A percentile compares a stretch with the other conserved stretches of the same genome.
These are phyloP conservation scores for Marasmius tenuissimus DNA, from an alignment of 1,284 basidiomycete species.

Conservation along the genomic window DNA sequence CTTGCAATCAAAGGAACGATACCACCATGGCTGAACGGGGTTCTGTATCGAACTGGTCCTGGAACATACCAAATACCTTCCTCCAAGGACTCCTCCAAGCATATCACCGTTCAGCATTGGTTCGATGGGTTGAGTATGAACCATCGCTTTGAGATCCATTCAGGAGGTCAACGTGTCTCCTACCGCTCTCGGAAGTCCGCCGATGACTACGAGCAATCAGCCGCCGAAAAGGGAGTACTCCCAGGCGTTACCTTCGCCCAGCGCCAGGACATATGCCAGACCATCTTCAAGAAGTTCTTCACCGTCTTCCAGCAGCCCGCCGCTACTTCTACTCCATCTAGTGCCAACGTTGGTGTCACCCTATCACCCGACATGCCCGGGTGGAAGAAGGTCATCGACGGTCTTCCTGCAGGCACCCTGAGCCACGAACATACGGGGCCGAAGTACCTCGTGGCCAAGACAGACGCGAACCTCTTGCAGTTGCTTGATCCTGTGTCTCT, in stretches of 20 bases:
- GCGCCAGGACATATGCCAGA: slow-evolving; percentile 23
- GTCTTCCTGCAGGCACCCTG: background rate
- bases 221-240: slow-evolving; percentile 15
- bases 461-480: slow-evolving; percentile 25
- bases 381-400: slow-evolving; percentile 1
- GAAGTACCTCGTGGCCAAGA: slow-evolving; percentile 32
- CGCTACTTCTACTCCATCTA: slow-evolving; percentile 5
- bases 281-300: slow-evolving; percentile 25
- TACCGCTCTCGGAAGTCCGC: slow-evolving; percentile 21
- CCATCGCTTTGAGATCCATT: slow-evolving; percentile 24
- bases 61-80: slow-evolving; percentile 23
- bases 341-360: slow-evolving; percentile 20
- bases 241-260: slow-evolving; percentile 19
- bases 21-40: slow-evolving; percentile 22
- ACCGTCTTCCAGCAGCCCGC: slow-evolving; percentile 17
- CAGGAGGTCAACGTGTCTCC: slow-evolving; percentile 15
- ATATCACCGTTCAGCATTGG: slow-evolving; percentile 24
- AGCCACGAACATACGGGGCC: slow-evolving; percentile 15
- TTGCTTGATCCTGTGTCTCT: slow-evolving; percentile 35
- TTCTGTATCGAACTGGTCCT: slow-evolving; percentile 26
- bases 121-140: slow-evolving; percentile 26
- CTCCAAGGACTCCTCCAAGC: slow-evolving; percentile 6
- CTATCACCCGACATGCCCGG: slow-evolving; percentile 24
- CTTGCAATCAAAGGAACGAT: slow-evolving; percentile 13
- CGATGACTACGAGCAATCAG: slow-evolving; percentile 14